A percentile compares a stretch with the other conserved stretches of the same genome.
phyloP scores from a whole-genome alignment of 2,329 filamentous ascomycete species.

The Chrysoporthe austroafricana region DNA sequence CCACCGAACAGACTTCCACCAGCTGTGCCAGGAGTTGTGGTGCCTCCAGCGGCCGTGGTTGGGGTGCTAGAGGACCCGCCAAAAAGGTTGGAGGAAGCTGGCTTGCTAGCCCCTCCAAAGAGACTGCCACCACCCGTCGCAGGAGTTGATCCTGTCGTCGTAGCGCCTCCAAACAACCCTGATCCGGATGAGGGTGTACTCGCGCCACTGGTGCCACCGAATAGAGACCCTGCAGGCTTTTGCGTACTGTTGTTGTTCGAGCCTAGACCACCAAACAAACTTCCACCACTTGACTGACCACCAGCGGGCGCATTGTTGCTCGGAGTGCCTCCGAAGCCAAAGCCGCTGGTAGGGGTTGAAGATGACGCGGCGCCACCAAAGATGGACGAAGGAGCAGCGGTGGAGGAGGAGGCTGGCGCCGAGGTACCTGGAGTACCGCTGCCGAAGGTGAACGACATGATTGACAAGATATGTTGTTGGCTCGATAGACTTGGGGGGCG shows the following conservation, averaged over 20 bases:
- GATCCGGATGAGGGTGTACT: conserved; percentile 38
- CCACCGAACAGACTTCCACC: conserved; percentile 22
- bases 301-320: conserved; percentile 21
- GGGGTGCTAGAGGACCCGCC: conserved; percentile 32
- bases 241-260: conserved; percentile 9
- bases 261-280: conserved; percentile 41
- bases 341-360: conserved; percentile 32
- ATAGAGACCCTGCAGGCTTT: conserved; percentile 19
- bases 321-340: conserved; percentile 46
- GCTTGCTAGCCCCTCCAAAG: conserved; percentile 34
- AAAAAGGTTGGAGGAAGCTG: conserved; percentile 34
- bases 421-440: conserved; percentile 38
- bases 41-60: conserved; percentile 24
- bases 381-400: conserved; percentile 45
- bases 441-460: conserved; percentile 35
- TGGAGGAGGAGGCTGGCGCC: conserved; percentile 45
- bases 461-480: conserved; percentile 8
- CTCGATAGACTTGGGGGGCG: not conserved
- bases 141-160: conserved; percentile 36
- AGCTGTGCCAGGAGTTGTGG: conserved; percentile 9
- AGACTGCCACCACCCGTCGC: conserved; percentile 31
- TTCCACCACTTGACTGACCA: conserved; percentile 30
- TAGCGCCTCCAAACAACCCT: conserved; percentile 36
- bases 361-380: conserved; percentile 41
- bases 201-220: conserved; percentile 23